phyloP scores from a whole-genome alignment of 2,329 filamentous ascomycete species.

The Daldinia eschscholtzii region DNA sequence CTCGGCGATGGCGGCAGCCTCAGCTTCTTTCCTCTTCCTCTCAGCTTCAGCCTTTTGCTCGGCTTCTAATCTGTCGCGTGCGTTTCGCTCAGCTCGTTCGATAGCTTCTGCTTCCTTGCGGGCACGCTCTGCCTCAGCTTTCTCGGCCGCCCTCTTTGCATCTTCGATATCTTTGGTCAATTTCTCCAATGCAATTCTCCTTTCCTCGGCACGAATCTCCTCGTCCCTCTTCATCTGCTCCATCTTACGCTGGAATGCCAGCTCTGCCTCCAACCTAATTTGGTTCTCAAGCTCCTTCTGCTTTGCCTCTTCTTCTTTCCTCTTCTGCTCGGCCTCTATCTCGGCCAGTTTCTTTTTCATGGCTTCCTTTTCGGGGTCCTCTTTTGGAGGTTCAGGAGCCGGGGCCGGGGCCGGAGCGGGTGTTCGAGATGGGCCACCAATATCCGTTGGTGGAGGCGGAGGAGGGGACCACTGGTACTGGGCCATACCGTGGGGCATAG shows the following conservation, averaged over 20 bases:
- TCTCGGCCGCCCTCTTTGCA: constrained; percentile 55
- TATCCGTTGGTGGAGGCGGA: constrained; percentile 54
- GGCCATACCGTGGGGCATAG: constrained; percentile 63
- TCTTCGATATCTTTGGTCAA: constrained; percentile 58
- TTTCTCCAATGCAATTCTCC: constrained; percentile 59
- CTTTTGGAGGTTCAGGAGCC: constrained; percentile 30
- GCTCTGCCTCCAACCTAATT: constrained; percentile 62
- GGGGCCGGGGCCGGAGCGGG: constrained; percentile 33
- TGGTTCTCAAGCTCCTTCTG: constrained; percentile 60
- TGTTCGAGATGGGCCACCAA: constrained; percentile 45
- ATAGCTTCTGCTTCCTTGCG: constrained; percentile 53
- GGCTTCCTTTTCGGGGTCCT: constrained; percentile 70
- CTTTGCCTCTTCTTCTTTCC: constrained; percentile 60
- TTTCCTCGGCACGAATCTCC: constrained; percentile 52
- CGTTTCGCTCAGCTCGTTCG: constrained; percentile 52
- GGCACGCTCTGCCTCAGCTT: constrained; percentile 54
- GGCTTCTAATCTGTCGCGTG: constrained; percentile 53
- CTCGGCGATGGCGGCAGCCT: constrained; percentile 63
- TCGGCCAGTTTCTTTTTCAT: constrained; percentile 70
- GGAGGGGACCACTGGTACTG: constrained; percentile 60
- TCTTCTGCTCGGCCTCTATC: constrained; percentile 62
- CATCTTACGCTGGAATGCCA: constrained; percentile 57
- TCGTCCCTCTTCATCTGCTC: constrained; percentile 57
- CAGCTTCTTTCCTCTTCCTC: constrained; percentile 58
- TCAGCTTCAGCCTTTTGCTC: constrained; percentile 51